phyloP scores from a whole-genome alignment of 495 filamentous ascomycete species.

The Parachaetomium inaequale region DNA sequence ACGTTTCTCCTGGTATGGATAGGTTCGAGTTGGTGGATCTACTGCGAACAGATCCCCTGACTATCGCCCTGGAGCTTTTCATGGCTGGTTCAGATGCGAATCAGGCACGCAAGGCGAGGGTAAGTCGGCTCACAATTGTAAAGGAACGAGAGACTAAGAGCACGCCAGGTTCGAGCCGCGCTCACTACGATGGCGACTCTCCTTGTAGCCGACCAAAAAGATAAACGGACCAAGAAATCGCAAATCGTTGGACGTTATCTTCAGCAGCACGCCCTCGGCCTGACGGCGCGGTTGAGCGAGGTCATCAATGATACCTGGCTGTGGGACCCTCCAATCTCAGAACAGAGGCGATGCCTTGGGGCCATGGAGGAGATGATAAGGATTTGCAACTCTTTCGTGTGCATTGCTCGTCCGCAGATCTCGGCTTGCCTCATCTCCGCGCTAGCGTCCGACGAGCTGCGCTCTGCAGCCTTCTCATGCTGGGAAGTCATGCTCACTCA shows the following conservation, averaged over 20 bases:
- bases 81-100: conserved; percentile 72
- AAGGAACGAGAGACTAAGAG: conserved; percentile 19
- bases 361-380: conserved; percentile 87
- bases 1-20: conserved; percentile 65
- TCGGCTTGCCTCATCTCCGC: conserved; percentile 85
- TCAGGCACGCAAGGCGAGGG: conserved; percentile 53
- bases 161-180: conserved; percentile 54
- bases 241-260: conserved; percentile 73
- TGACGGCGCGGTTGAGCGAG: conserved; percentile 78
- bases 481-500: conserved; percentile 76
- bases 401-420: conserved; percentile 84
- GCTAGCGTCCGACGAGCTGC: conserved; percentile 65
- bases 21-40: conserved; percentile 62
- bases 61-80: conserved; percentile 75
- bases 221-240: conserved; percentile 51
- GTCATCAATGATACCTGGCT: conserved; percentile 68
- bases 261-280: conserved; percentile 78
- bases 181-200: conserved; percentile 65
- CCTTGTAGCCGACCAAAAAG: conserved; percentile 48
- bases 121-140: conserved; percentile 21
- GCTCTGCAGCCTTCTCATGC: conserved; percentile 71
- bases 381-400: conserved; percentile 63
- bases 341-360: conserved; percentile 70
- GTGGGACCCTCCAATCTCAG: conserved; percentile 47
- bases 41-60: conserved; percentile 69